phyloP scores from a whole-genome alignment of 768 basidiomycete species.

The Collybiopsis confluens region DNA sequence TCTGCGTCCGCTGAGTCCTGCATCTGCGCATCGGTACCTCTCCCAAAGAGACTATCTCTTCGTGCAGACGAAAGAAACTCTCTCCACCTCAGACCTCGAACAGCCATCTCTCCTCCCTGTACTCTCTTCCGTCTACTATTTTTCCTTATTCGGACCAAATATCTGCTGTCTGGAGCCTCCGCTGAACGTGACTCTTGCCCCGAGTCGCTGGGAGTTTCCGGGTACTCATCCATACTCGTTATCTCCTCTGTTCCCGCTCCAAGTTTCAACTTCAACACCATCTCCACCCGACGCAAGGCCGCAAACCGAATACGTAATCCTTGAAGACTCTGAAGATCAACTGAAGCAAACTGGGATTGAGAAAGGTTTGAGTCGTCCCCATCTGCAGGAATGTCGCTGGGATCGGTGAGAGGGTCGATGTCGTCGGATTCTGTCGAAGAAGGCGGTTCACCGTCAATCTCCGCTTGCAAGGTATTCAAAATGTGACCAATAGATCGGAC shows the following conservation, averaged over 20 bases:
- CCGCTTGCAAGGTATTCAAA: conserved; percentile 54
- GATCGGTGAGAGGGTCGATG: not conserved
- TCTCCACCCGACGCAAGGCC: conserved; percentile 34
- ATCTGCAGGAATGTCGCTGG: not conserved
- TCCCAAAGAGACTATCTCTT: too few species aligned
- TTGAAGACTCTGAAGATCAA: conserved; percentile 24
- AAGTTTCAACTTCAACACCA: conserved; percentile 33
- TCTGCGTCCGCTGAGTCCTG: conserved; percentile 18
- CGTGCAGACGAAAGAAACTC: conserved; percentile 15
- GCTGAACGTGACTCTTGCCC: not conserved
- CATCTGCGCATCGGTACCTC: not conserved
- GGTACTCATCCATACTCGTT: conserved; percentile 12
- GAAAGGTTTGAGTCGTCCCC: not conserved
- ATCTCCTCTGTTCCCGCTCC: conserved; percentile 37
- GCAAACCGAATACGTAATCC: conserved; percentile 33
- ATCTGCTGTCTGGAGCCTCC: not conserved
- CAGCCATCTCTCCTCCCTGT: conserved; percentile 4
- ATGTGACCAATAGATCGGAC: conserved; percentile 62
- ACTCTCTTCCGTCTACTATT: not conserved
- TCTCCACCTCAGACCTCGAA: conserved; percentile 15
- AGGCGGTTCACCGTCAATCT: conserved; percentile 31
- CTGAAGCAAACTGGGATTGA: conserved; percentile 6
- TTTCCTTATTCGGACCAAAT: conserved; percentile 1
- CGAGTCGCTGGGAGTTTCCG: not conserved
- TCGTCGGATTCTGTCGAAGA: not conserved